Evolutionary conservation across 2,329 filamentous ascomycete genomes (phyloP).

Genomic region (Xylariaceae sp.): DNA sequence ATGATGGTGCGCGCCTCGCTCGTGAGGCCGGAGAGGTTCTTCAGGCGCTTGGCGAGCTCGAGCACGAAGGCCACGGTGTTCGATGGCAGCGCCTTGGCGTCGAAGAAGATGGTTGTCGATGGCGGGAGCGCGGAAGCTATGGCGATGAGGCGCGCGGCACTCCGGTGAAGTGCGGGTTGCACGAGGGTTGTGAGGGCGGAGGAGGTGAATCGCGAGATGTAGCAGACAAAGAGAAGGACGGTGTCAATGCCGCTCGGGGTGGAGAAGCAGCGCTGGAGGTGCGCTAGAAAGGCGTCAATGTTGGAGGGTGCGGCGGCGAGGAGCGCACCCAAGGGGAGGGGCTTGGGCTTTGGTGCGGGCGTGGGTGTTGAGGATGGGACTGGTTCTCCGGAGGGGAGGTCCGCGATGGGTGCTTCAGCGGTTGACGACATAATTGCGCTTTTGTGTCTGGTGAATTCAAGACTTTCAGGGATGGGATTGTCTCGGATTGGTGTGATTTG

Average conservation of each 20-base stretch:
- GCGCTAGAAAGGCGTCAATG: slow-evolving; percentile 51
- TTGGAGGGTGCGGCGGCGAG: slow-evolving; percentile 37
- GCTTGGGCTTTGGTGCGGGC: slow-evolving; percentile 23
- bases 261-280: slow-evolving; percentile 60
- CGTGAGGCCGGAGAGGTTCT: slow-evolving; percentile 60
- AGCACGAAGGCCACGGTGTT: slow-evolving; percentile 42
- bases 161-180: slow-evolving; percentile 53
- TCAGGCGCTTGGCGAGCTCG: slow-evolving; percentile 49
- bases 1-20: slow-evolving; percentile 68
- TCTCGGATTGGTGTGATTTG: too few relatives aligned
- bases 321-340: slow-evolving; percentile 26
- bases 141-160: slow-evolving; percentile 49
- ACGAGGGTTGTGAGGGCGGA: slow-evolving; percentile 49
- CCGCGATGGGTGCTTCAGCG: slow-evolving; percentile 27
- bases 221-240: slow-evolving; percentile 65
- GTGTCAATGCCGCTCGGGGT: slow-evolving; percentile 67
- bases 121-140: slow-evolving; percentile 49
- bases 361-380: slow-evolving; percentile 28
- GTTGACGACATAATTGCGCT: slow-evolving; percentile 21
- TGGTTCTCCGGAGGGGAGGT: slow-evolving; percentile 36
- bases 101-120: slow-evolving; percentile 44
- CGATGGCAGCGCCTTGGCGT: slow-evolving; percentile 34
- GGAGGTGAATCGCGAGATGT: slow-evolving; percentile 56
- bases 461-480: too few relatives aligned
- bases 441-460: too few relatives aligned